Evolutionary conservation across 2,329 filamentous ascomycete genomes (phyloP).

Genomic region (Whalleya microplaca): DNA sequence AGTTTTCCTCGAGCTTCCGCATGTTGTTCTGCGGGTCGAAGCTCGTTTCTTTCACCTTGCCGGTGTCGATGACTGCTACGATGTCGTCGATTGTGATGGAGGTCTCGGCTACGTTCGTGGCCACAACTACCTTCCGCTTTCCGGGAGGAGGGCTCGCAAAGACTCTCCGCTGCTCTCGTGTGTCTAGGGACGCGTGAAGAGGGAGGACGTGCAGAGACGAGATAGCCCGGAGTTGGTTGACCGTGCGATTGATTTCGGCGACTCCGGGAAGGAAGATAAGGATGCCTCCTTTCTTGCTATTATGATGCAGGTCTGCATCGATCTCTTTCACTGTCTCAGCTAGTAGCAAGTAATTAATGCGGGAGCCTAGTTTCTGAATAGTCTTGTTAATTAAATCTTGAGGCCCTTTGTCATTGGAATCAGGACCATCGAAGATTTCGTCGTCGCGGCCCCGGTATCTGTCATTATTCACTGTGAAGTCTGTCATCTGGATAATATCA

Average conservation of each 20-base stretch:
- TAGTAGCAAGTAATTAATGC: conserved; percentile 91
- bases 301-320: conserved; percentile 70
- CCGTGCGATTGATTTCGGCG: conserved; percentile 84
- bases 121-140: conserved; percentile 88
- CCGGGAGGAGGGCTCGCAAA: conserved; percentile 77
- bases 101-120: conserved; percentile 96
- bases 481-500: conserved; percentile 80
- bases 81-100: conserved; percentile 99
- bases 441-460: conserved; percentile 34
- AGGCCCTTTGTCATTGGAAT: conserved; percentile 48
- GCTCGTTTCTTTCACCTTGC: conserved; percentile 94
- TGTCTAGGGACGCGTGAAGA: conserved; percentile 88
- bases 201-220: conserved; percentile 75
- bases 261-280: conserved; percentile 95
- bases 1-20: conserved; percentile 91
- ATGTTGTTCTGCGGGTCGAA: conserved; percentile 93
- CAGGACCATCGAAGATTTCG: conserved; percentile 40
- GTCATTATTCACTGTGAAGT: conserved; percentile 56
- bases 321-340: conserved; percentile 80
- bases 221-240: conserved; percentile 68
- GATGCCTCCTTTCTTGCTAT: conserved; percentile 78
- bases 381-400: conserved; percentile 66
- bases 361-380: conserved; percentile 74
- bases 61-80: conserved; percentile 92
- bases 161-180: conserved; percentile 83